Evolutionary conservation across 768 basidiomycete species (phyloP), one percentile per base, ranked within the genome.

Genomic region (Lenzites betulinus): DNA sequence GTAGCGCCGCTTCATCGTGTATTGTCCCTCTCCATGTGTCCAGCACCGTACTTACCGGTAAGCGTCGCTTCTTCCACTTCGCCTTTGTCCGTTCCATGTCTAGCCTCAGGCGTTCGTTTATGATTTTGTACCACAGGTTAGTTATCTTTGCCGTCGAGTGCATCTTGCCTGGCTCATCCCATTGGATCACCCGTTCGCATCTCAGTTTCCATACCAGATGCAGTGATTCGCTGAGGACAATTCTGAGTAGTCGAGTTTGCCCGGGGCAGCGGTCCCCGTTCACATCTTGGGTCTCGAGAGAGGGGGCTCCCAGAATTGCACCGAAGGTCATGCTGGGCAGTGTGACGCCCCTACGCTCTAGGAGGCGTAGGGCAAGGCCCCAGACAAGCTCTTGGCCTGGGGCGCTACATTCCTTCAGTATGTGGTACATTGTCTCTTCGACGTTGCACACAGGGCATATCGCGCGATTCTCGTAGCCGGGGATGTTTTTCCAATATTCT

Each of bases 71-170:
- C n/a, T n/a, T n/a, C n/a, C n/a, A 13, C 7, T 36, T 36, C 35
- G 35, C 13, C 7, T 7, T 7, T 13, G 35, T 13, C 13, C 35
- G 35, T 8, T 42, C 41, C 41, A 42, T 42, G 11, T 42, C n/a
- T 7, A 42, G n/a, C n/a, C n/a, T n/a, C n/a, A n/a, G n/a, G 41
- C 41, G 41, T 20, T 20, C 0, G 59, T 20, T 75, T 1, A 64
- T 68, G 0, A 69, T 68, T 42, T 72, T 74, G 74, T 75, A 76
- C 47, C 47, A 49, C 15, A 7, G 5, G 47, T 49, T 49, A 7
- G 5, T 13, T 11, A 49, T 25, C 20, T 49, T 23, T 6, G 12
- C 7, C 30, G 5, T 20, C 12, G 47, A 8, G 47, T 49, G 47
- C 11, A 23, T 23, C 18, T 49, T 49, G 13, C 6, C 20, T 6